phyloP scores from a whole-genome alignment of 192 early-diverging fungal genomes.

The Coemansia sp. region DNA sequence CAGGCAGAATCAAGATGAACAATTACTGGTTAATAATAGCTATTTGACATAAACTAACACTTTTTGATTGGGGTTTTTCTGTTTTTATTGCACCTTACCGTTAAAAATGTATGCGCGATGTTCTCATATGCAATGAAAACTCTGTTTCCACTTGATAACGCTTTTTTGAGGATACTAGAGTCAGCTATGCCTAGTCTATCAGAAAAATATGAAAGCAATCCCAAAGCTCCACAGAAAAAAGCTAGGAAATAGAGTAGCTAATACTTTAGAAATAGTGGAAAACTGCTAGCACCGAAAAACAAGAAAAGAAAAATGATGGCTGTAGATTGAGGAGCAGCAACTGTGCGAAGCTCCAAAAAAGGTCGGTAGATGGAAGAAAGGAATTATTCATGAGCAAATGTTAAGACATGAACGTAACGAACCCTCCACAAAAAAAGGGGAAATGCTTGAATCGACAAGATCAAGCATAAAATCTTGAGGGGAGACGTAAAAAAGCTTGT shows the following conservation, averaged over 20 bases:
- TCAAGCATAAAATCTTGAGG: background rate
- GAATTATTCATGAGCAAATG: slow-evolving; percentile 1
- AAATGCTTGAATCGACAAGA: background rate
- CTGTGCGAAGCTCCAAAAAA: slow-evolving; percentile 11
- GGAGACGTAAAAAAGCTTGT: background rate
- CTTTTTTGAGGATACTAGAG: background rate
- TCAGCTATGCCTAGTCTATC: background rate
- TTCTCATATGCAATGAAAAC: background rate
- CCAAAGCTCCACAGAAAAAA: background rate
- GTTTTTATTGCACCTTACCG: background rate
- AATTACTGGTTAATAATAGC: background rate
- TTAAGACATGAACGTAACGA: slow-evolving; percentile 2
- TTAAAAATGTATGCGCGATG: background rate
- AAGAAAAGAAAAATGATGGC: background rate
- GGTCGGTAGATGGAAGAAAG: background rate
- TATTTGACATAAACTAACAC: background rate
- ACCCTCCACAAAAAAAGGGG: slow-evolving; percentile 2
- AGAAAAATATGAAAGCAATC: background rate
- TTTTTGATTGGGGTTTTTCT: background rate
- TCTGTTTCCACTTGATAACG: background rate
- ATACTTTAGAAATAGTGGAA: background rate
- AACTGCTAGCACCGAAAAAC: background rate
- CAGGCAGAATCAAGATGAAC: background rate
- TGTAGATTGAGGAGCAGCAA: background rate
- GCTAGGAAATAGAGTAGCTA: background rate